Evolutionary conservation across 345 rosid species (phyloP).

Genomic region (Clausena lansium): DNA sequence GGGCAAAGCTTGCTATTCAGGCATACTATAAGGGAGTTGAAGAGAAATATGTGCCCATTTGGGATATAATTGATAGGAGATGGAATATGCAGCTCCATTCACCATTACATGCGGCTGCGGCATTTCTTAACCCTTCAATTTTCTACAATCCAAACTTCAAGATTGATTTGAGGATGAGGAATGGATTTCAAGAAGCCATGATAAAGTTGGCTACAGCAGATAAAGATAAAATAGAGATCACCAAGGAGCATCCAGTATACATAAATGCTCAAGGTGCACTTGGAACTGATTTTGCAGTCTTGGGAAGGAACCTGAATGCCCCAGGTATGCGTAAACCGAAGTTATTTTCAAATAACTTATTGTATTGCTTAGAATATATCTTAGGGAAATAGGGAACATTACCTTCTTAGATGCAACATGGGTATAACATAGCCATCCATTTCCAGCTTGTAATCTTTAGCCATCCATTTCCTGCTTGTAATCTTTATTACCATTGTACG

Average conservation of each 20-base stretch:
- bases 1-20: constrained; percentile 39
- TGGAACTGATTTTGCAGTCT: constrained; percentile 57
- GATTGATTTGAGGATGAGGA: constrained; percentile 51
- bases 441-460: neutral
- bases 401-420: neutral
- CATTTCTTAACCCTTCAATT: constrained; percentile 60
- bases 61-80: constrained; percentile 46
- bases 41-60: constrained; percentile 38
- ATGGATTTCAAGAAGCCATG: constrained; percentile 72
- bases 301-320: constrained; percentile 62
- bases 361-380: neutral
- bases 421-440: neutral
- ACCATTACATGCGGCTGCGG: constrained; percentile 47
- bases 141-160: constrained; percentile 52
- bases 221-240: constrained; percentile 43
- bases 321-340: constrained; percentile 40
- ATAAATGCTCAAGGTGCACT: constrained; percentile 56
- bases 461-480: neutral
- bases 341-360: neutral
- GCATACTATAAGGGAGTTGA: constrained; percentile 43
- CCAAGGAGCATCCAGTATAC: constrained; percentile 55
- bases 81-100: constrained; percentile 47
- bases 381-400: neutral
- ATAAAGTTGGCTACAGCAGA: constrained; percentile 46
- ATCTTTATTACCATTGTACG: neutral